phyloP scores from a whole-genome alignment of 306 rosid genomes.

The Datisca glomerata region DNA sequence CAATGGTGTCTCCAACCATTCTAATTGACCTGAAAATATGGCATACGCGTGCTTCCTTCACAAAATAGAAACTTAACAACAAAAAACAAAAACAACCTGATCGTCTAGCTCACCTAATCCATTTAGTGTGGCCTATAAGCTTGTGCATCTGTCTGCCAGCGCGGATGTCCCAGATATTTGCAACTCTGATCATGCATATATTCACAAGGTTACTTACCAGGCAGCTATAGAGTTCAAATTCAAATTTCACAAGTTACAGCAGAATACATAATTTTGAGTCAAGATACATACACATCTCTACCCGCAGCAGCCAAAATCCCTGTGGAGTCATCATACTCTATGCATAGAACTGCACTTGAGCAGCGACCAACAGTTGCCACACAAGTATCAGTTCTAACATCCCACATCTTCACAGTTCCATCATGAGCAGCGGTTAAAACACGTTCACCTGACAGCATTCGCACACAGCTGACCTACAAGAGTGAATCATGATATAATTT shows the following conservation, averaged over 20 bases:
- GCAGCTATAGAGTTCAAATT: slow-evolving; percentile 6
- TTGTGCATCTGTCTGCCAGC: slow-evolving; percentile 90
- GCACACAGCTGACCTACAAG: slow-evolving; percentile 87
- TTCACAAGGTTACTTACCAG: slow-evolving; percentile 14
- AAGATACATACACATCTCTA: slow-evolving; percentile 76
- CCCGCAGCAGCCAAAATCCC: slow-evolving; percentile 91
- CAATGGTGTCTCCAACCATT: slow-evolving; percentile 87
- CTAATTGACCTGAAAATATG: slow-evolving; percentile 82
- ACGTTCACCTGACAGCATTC: slow-evolving; percentile 95
- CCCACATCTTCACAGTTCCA: slow-evolving; percentile 99
- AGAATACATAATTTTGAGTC: slow-evolving; percentile 11
- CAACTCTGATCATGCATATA: slow-evolving; percentile 43
- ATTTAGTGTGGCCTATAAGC: slow-evolving; percentile 86
- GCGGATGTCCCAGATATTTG: slow-evolving; percentile 93
- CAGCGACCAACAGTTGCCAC: slow-evolving; percentile 98
- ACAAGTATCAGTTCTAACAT: slow-evolving; percentile 95
- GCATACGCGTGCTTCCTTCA: no score
- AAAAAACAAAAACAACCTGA: slow-evolving; percentile 6
- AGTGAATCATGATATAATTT: slow-evolving; percentile 17
- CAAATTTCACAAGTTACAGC: slow-evolving; percentile 8
- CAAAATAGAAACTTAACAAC: no score
- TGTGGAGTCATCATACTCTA: slow-evolving; percentile 95
- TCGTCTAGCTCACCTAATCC: slow-evolving; percentile 61
- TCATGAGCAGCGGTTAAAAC: slow-evolving; percentile 92
- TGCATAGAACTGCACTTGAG: slow-evolving; percentile 91